Evolutionary conservation across 2,329 filamentous ascomycete species (phyloP), one percentile per base, ranked within the genome.

Genomic region (Lecanicillium sp.): DNA sequence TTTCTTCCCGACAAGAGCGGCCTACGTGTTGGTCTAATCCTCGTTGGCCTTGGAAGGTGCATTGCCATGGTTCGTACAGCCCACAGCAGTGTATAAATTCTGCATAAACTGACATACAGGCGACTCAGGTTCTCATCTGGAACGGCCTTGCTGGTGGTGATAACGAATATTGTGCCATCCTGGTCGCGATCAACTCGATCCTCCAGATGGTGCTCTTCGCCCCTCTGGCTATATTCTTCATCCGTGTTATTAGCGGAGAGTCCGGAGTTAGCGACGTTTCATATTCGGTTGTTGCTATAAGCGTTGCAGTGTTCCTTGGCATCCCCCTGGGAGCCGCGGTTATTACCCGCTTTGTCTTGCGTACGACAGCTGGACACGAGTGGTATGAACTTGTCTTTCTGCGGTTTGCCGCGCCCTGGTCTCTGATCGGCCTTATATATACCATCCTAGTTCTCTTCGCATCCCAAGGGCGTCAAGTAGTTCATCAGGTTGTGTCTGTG

Each of bases 401-500:
- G n/a, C 74, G 71, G 25, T 79, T 73, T 54, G 66, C 78, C 3
- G 73, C 78, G 1, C 88, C 87, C 0, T 82, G 77, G 70, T 90
- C 85, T 0, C 70, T 95, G 3, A 75, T 94, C 47, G 88, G 87
- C 1, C 70, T 95, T 4, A 64, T 95, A 1, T 95, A 89, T 64
- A 94, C 87, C 1, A 92, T 95, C 48, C 59, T 92, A 6, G 79
- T 94, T 1, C 70, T 95, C 3, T 94, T 95, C 55, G 87, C 84
- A 0, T 85, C 81, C 1, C 87, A 94, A 54, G 86, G 87, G 3
- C 63, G 64, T 16, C 78, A 80, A 35, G 85, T 92, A 2, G 81
- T 90, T 1, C 76, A 85, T 48, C 86, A 94, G 59, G 85, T 94
- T 43, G 83, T 88, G 0, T 83, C 83, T 0, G 87, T 95, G 0